Base-by-base conservation (phyloP, 768 basidiomycete genomes). In the Tylopilus cervinicoccineus region DNA sequence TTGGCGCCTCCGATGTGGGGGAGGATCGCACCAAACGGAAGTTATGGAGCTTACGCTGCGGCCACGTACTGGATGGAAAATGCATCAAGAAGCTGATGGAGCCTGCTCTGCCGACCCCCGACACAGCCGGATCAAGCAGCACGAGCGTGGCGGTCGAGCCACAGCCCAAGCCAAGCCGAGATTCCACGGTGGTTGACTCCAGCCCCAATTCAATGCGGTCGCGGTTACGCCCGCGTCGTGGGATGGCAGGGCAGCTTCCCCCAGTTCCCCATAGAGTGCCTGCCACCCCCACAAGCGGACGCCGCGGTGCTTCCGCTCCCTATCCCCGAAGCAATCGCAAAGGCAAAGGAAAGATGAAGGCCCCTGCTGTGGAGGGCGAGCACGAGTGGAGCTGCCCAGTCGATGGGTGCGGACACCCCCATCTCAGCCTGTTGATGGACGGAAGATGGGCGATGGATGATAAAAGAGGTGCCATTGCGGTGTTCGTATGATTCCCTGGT, bases 21-120 rank as follows among this genome's bases (percentile, higher is more conserved):
- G 67, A 72, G 38, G 80, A 79, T 29, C 71, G 68, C 33, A 68
- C 68, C 33, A 66, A 65, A 31, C 69, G 74, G 45, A 75, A 77
- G 36, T 67, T 90, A 8, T 90, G 86, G 88, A 80, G 76, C 2
- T 66, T 91, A 51, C 72, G 84, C 33, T 91, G 88, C 44, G 88
- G 88, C 0, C 88, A 91, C 60, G 64, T 91, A 56, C 73, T 90
- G 0, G 88, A 90, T 54, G 88, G 86, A 41, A 86, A 84, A 62
- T 91, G 88, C 55, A 65, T 84, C 2, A 75, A 75, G 51, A 71
- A 75, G 53, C 55, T 90, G 41, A 80, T 83, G 61, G 65, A 70
- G 29, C 84, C 80, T 2, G 41, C 32, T 31, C 57, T 53, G 36
- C 38, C 50, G 10, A 43, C 34, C 47, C 22, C 50, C 33, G 48